These are phyloP conservation scores for Saccharomycopsis olivae DNA, from an alignment of 805 yeast species.

Conservation along the genomic window DNA sequence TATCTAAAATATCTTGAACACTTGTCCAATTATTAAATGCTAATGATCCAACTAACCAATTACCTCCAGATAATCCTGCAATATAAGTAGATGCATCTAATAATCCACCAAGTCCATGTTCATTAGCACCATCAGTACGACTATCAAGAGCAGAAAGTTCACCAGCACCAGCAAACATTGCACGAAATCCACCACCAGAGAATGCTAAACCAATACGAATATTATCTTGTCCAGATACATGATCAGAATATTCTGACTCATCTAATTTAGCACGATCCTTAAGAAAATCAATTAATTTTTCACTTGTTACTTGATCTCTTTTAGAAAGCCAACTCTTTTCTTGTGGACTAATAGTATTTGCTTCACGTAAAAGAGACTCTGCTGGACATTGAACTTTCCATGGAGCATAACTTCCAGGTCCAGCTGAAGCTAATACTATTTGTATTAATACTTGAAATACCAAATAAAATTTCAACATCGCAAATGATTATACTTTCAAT, in stretches of 20 bases:
- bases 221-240: neutral
- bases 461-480: no score
- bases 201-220: conserved; percentile 41
- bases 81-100: conserved; percentile 42
- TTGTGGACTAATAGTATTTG: conserved; percentile 32
- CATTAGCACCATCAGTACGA: conserved; percentile 29
- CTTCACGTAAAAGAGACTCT: conserved; percentile 35
- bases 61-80: conserved; percentile 54
- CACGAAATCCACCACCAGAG: conserved; percentile 51
- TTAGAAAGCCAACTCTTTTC: conserved; percentile 44
- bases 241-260: conserved; percentile 11
- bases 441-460: no score
- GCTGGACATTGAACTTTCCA: conserved; percentile 47
- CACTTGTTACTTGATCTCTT: conserved; percentile 36
- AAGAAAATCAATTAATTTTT: conserved; percentile 36
- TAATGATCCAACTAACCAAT: conserved; percentile 46
- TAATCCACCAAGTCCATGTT: conserved; percentile 35
- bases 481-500: no score
- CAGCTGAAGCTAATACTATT: no score
- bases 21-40: conserved; percentile 27
- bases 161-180: conserved; percentile 56
- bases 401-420: conserved; percentile 15
- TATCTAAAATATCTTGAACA: conserved; percentile 26
- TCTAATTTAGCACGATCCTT: conserved; percentile 27
- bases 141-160: conserved; percentile 39